Conservation (phyloP, 1,284 basidiomycete genomes). For the Trichosporon coremiiforme region DNA sequence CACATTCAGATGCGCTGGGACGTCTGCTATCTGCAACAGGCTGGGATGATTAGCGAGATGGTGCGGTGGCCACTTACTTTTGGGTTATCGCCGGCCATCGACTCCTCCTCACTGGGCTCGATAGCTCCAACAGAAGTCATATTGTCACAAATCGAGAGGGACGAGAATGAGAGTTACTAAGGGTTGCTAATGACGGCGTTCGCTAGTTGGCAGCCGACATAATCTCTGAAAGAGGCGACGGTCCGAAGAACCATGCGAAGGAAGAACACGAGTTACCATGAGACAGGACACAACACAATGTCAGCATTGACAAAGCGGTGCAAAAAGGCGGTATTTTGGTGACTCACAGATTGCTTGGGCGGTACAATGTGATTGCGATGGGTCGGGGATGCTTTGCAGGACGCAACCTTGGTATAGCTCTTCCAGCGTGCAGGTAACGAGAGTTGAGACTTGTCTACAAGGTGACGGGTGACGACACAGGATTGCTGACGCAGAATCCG, state of each 20-base stretch:
- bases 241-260: background rate
- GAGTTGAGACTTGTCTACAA: background rate
- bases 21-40: constrained; percentile 14
- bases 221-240: background rate
- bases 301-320: constrained; percentile 7
- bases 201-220: constrained; percentile 13
- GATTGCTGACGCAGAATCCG: background rate
- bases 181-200: background rate
- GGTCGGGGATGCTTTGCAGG: background rate
- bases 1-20: constrained; percentile 9
- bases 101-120: constrained; percentile 17
- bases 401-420: background rate
- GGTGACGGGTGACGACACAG: background rate
- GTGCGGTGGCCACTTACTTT: background rate
- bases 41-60: background rate
- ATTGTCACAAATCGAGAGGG: background rate
- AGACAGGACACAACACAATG: background rate
- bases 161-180: background rate
- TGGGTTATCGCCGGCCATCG: constrained; percentile 20
- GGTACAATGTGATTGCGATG: background rate
- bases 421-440: background rate
- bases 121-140: constrained; percentile 8
- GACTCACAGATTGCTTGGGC: constrained; percentile 5
- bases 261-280: background rate
- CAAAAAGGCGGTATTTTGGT: background rate